Conservation (phyloP, 306 rosid genomes). For the Canavalia gladiata region DNA sequence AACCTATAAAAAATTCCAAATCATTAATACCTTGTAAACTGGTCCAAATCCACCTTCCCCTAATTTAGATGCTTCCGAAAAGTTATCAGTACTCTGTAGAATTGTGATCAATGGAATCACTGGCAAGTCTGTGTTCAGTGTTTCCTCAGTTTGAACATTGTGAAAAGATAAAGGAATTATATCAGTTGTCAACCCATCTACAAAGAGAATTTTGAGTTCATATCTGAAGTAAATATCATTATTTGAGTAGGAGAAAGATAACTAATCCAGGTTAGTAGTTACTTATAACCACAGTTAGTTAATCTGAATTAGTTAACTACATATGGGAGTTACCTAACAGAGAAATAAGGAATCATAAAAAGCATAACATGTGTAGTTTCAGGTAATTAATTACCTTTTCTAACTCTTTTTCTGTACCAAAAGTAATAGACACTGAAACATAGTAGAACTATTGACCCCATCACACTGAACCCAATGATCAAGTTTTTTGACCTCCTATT, state of each 20-base stretch:
- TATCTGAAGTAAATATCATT: background rate
- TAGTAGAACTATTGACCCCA: slow-evolving; percentile 20
- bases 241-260: background rate
- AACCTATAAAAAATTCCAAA: background rate
- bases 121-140: slow-evolving; percentile 42
- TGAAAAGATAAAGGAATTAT: background rate
- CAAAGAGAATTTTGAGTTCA: background rate
- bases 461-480: slow-evolving; percentile 20
- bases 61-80: slow-evolving; percentile 56
- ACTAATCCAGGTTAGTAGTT: too few species aligned
- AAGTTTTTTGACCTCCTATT: background rate
- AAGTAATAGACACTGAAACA: slow-evolving; percentile 22
- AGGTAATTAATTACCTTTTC: background rate
- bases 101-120: slow-evolving; percentile 31
- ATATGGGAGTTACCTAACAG: too few species aligned
- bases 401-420: background rate
- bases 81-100: slow-evolving; percentile 43
- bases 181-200: background rate
- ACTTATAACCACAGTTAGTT: too few species aligned
- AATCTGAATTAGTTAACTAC: too few species aligned
- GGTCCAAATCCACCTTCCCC: slow-evolving; percentile 24
- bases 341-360: background rate
- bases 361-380: background rate
- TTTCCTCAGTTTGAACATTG: slow-evolving; percentile 4
- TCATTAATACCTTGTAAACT: background rate